Evolutionary conservation across 2,329 filamentous ascomycete species (phyloP).

Genomic region (Fusarium pseudoanthophilum): DNA sequence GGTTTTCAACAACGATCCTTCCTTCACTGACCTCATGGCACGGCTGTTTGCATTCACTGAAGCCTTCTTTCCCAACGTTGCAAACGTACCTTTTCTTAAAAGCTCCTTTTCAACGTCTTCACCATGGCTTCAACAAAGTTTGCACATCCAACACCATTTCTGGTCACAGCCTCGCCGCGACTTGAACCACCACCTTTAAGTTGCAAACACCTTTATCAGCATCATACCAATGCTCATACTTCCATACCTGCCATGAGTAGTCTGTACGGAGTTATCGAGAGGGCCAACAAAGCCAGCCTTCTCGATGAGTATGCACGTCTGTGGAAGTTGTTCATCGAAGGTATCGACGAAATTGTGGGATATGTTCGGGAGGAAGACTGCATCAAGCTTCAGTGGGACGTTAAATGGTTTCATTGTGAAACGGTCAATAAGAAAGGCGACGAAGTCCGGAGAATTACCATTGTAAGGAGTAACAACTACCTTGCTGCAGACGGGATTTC

Average conservation of each 20-base stretch:
- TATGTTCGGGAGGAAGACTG: conserved; percentile 26
- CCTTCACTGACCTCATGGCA: not conserved
- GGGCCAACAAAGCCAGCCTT: conserved; percentile 36
- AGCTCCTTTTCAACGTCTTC: not conserved
- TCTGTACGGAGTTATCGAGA: conserved; percentile 31
- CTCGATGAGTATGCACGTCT: not conserved
- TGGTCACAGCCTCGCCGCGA: conserved; percentile 11
- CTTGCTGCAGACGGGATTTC: not conserved
- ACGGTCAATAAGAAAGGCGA: not conserved
- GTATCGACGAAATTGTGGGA: conserved; percentile 35
- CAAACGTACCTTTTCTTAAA: not conserved
- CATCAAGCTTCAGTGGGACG: conserved; percentile 30
- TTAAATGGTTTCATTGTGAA: conserved; percentile 15
- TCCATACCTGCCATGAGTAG: conserved; percentile 9
- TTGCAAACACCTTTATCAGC: conserved; percentile 6
- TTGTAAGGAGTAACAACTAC: not conserved
- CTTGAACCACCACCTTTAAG: conserved; percentile 6
- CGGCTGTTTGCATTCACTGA: conserved; percentile 3
- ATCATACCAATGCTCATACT: not conserved
- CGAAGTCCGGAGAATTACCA: conserved; percentile 16
- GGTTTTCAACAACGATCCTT: conserved; percentile 2
- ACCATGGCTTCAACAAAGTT: conserved; percentile 30
- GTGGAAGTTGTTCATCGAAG: conserved; percentile 34
- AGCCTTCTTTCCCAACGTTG: not conserved
- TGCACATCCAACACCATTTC: conserved; percentile 22